Evolutionary conservation across 2,329 filamentous ascomycete species (phyloP).

Genomic region (Paecilomyces fulvus): DNA sequence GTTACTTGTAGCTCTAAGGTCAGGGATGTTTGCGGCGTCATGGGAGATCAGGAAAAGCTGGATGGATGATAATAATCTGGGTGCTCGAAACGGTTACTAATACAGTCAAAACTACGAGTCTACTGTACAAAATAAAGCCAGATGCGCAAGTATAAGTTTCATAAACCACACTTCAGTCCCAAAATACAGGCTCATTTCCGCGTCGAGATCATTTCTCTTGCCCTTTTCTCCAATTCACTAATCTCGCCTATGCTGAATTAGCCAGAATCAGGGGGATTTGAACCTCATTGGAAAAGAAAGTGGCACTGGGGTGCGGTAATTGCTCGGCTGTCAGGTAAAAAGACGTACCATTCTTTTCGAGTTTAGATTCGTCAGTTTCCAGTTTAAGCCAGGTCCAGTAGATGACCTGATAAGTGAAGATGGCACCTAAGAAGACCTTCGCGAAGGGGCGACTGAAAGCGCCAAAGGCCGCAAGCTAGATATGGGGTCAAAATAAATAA

Average conservation of each 20-base stretch:
- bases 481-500: constrained; percentile 1
- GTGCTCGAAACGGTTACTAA: background rate
- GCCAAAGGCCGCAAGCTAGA: constrained; percentile 32
- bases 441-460: constrained; percentile 35
- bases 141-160: background rate
- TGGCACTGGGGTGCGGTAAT: background rate
- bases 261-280: background rate
- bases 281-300: background rate
- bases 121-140: background rate
- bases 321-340: background rate
- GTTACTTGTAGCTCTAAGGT: constrained; percentile 23
- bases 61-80: background rate
- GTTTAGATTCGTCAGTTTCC: constrained; percentile 38
- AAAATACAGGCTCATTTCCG: constrained; percentile 15
- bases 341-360: constrained; percentile 32
- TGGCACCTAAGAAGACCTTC: constrained; percentile 41
- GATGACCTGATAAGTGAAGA: constrained; percentile 41
- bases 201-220: constrained; percentile 21
- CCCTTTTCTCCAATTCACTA: constrained; percentile 25
- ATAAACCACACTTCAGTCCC: background rate
- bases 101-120: background rate
- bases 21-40: background rate
- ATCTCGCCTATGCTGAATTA: constrained; percentile 23
- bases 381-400: constrained; percentile 42
- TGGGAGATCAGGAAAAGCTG: background rate